Percentiles rank a stretch among this genome's conserved stretches.
Conservation (phyloP, 148 eudicot genomes). For the Spergularia marina region DNA sequence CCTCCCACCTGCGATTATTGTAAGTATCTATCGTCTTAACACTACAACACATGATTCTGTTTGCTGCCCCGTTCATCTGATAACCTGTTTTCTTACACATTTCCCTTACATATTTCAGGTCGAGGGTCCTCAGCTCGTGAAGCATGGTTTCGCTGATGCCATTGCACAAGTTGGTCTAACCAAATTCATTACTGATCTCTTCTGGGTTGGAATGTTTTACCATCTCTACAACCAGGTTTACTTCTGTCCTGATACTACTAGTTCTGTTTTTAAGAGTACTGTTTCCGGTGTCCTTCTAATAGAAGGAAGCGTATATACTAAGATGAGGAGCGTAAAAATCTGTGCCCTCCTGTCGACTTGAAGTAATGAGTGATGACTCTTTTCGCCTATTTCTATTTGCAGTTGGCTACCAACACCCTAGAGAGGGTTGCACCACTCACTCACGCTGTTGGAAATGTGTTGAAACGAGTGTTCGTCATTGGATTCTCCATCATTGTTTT, state of each 20-base stretch:
- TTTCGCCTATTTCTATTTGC: slow-evolving; percentile 24
- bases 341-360: neutral
- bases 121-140: slow-evolving; percentile 83
- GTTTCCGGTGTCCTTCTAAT: neutral
- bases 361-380: neutral
- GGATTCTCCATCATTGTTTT: slow-evolving; percentile 91
- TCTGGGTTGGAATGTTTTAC: slow-evolving; percentile 99
- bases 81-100: neutral
- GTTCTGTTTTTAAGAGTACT: too few species aligned
- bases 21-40: slow-evolving; percentile 35
- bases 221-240: slow-evolving; percentile 96
- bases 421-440: slow-evolving; percentile 99
- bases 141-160: slow-evolving; percentile 79
- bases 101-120: slow-evolving; percentile 33
- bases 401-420: slow-evolving; percentile 95
- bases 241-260: neutral
- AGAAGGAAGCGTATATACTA: neutral
- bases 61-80: neutral
- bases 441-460: slow-evolving; percentile 95
- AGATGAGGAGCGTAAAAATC: too few species aligned
- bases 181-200: slow-evolving; percentile 80
- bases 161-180: slow-evolving; percentile 92
- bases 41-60: neutral
- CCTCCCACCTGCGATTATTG: slow-evolving; percentile 91
- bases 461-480: slow-evolving; percentile 99